These are phyloP conservation scores for Stramenopiles sp. DNA, from an alignment of 352 stramenopile species.

Conservation along the genomic window DNA sequence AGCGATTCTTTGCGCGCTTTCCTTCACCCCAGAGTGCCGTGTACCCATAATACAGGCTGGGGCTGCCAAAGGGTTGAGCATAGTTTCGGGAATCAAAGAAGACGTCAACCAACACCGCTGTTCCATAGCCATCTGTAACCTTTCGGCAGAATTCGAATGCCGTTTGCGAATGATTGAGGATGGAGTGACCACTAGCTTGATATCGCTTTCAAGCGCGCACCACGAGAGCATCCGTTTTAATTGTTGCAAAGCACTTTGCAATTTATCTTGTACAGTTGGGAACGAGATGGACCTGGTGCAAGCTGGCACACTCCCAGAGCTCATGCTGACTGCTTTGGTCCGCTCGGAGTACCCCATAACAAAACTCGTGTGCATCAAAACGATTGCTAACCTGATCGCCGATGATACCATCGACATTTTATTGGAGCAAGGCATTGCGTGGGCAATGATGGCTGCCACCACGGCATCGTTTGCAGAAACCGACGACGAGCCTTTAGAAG, in stretches of 20 bases:
- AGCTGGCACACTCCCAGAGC: background rate
- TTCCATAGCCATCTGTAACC: background rate
- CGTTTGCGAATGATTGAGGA: background rate
- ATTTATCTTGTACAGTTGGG: constrained; percentile 6
- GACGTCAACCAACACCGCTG: background rate
- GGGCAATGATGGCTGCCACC: background rate
- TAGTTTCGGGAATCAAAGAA: constrained; percentile 5
- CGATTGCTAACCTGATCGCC: constrained; percentile 5
- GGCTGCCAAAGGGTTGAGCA: background rate
- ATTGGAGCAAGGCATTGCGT: constrained; percentile 8
- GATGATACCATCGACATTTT: background rate
- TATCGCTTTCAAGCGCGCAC: background rate
- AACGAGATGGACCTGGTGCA: constrained; percentile 3
- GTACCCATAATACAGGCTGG: background rate
- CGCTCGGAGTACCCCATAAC: constrained; percentile 9
- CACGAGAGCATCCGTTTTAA: constrained; percentile 11
- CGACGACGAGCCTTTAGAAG: constrained; percentile 2
- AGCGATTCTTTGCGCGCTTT: background rate
- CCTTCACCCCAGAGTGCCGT: background rate
- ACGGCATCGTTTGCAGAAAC: background rate
- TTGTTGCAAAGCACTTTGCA: constrained; percentile 10
- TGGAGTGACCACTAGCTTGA: constrained; percentile 2
- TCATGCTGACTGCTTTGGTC: constrained; percentile 6
- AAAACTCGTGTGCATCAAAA: constrained; percentile 10
- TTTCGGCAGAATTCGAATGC: background rate